Conservation (phyloP, 441 rosid genomes). For the Eutrema salsugineum region DNA sequence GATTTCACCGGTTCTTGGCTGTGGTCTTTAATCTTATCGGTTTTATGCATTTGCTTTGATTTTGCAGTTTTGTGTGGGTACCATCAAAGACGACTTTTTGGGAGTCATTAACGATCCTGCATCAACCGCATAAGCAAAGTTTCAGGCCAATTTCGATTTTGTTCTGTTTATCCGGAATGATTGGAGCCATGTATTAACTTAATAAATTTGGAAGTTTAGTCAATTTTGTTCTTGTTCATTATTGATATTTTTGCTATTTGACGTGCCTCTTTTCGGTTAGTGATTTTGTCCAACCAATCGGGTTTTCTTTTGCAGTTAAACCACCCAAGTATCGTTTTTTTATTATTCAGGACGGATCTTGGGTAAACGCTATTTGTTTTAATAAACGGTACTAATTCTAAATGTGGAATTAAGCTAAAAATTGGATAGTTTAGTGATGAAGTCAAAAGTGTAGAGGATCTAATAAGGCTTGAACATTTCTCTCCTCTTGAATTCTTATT, state of each 20-base stretch:
- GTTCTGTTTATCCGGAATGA: neutral
- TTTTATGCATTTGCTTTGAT: neutral
- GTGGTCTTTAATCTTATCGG: neutral
- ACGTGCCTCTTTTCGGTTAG: no score
- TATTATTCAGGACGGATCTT: no score
- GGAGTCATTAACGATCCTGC: conserved; percentile 95
- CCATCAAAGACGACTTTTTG: conserved; percentile 93
- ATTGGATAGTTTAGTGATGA: no score
- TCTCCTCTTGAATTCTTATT: neutral
- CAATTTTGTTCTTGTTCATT: neutral
- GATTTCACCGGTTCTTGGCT: neutral
- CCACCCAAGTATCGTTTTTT: no score
- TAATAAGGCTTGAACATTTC: no score
- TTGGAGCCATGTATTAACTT: neutral
- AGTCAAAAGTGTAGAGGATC: no score
- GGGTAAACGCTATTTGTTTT: no score
- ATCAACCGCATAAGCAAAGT: conserved; percentile 40
- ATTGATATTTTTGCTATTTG: no score
- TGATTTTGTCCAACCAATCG: no score
- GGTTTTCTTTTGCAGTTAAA: no score
- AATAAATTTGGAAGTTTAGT: neutral
- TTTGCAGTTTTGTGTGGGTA: conserved; percentile 92
- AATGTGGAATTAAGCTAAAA: no score
- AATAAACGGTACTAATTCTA: no score
- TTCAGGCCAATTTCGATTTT: neutral